Conservation (phyloP, 208 protist species). For the Dictyostelium gargantuum region DNA sequence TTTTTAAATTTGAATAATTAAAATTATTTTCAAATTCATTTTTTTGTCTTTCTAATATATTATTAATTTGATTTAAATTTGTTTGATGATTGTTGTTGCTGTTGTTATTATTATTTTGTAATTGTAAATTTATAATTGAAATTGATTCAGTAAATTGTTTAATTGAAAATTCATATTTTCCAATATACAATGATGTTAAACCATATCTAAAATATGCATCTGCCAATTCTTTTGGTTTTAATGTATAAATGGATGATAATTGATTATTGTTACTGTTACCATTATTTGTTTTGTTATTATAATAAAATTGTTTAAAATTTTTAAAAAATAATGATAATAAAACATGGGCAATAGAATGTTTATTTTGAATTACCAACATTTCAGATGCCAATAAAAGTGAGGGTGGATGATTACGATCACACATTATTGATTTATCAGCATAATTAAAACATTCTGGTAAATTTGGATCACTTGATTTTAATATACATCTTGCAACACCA, state of each 20-base stretch:
- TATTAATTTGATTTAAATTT: background rate
- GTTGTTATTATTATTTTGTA: background rate
- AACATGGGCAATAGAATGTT: background rate
- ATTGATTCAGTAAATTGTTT: background rate
- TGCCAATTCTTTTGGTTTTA: background rate
- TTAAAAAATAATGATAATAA: conserved; percentile 13
- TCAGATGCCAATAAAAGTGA: background rate
- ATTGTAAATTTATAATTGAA: background rate
- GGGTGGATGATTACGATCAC: background rate
- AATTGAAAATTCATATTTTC: background rate
- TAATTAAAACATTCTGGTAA: background rate
- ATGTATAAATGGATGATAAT: background rate
- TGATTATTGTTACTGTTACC: no score
- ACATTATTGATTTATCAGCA: background rate
- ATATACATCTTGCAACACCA: conserved; percentile 6
- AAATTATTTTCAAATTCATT: conserved; percentile 5
- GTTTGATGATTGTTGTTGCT: background rate
- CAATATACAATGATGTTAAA: background rate
- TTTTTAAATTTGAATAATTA: background rate
- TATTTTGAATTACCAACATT: background rate
- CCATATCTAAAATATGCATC: background rate
- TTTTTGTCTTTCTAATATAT: background rate
- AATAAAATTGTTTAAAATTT: conserved; percentile 8
- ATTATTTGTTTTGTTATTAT: no score
- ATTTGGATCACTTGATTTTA: background rate